Base-by-base conservation (phyloP, 2,329 filamentous ascomycete species). In the Dothistroma pini region DNA sequence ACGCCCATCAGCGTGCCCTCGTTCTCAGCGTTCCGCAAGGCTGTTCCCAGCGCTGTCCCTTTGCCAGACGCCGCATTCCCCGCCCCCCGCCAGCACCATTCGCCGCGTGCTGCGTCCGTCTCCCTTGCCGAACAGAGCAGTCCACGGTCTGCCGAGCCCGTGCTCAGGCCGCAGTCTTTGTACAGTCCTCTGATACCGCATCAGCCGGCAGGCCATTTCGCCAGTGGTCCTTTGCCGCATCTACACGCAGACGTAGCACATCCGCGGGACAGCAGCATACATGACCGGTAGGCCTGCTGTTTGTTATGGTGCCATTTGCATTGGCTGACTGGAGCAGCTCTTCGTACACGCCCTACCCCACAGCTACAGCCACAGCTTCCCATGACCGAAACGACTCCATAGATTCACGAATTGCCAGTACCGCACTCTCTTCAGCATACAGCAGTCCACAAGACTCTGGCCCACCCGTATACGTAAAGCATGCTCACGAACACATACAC, bases 21-120 rank as follows among this genome's bases (percentile, higher is more conserved):
- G 51, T 79, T 79, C 69, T 75, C 76, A 59, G 71, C 75, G 66
- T 79, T 79, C 69, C 76, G 75, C 59, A 74, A 76, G 35, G 75
- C 77, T 65, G 57, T 68, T n/a, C 69, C 68, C 51, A 60, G 50
- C 52, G 56, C 57, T 14, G 49, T 56, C 34, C 56, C 41, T 19
- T 59, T 35, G 41, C 56, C 61, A 14, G 41, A 61, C 52, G 25
- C 59, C 82, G 83, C 68, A 73, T 85, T 63, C 83, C 83, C 63
- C 74, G 57, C 60, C n/a, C 3, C 41, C 16, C 1, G 16, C 16
- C 62, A 78, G 78, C 74, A 77, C 25, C 25, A 29, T 63, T 79
- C 81, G 56, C 78, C 81, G 64, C 72, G 81, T 58, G 75, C 79
- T 60, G 72, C 72, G 57, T 77, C 75, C 53, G 78, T 78, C 68